Evolutionary conservation across 345 rosid species (phyloP).

Genomic region (Trapa bicornis): DNA sequence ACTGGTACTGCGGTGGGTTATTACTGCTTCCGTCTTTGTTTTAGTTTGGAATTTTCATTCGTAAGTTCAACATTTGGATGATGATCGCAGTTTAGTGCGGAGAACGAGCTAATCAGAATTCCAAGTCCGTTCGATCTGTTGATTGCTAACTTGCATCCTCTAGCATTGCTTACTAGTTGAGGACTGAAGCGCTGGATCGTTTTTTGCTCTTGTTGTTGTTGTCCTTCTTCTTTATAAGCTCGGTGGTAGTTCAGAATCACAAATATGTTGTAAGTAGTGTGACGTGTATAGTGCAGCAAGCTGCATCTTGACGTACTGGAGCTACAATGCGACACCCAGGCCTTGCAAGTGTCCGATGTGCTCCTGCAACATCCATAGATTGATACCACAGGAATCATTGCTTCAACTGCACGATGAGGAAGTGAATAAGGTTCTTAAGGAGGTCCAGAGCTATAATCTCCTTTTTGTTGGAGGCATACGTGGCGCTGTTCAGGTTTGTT

Average conservation of each 20-base stretch:
- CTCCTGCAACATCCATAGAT: constrained; percentile 34
- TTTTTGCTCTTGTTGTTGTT: not conserved
- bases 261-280: not conserved
- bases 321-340: constrained; percentile 52
- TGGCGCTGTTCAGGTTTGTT: constrained; percentile 51
- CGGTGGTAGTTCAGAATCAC: not conserved
- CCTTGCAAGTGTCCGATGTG: constrained; percentile 96
- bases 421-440: constrained; percentile 40
- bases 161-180: not conserved
- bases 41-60: not conserved
- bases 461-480: constrained; percentile 58
- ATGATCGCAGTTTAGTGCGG: too few species aligned
- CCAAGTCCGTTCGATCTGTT: not conserved
- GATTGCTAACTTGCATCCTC: not conserved
- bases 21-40: too few species aligned
- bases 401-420: constrained; percentile 29
- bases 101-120: not conserved
- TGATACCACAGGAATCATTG: constrained; percentile 48
- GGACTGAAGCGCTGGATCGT: not conserved
- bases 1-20: constrained; percentile 80
- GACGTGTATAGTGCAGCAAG: constrained; percentile 28
- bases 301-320: constrained; percentile 87
- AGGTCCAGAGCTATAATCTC: constrained; percentile 55
- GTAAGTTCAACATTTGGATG: not conserved
- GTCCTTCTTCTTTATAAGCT: not conserved